Conservation (phyloP, 495 filamentous ascomycete genomes). For the Penicillium herquei region DNA sequence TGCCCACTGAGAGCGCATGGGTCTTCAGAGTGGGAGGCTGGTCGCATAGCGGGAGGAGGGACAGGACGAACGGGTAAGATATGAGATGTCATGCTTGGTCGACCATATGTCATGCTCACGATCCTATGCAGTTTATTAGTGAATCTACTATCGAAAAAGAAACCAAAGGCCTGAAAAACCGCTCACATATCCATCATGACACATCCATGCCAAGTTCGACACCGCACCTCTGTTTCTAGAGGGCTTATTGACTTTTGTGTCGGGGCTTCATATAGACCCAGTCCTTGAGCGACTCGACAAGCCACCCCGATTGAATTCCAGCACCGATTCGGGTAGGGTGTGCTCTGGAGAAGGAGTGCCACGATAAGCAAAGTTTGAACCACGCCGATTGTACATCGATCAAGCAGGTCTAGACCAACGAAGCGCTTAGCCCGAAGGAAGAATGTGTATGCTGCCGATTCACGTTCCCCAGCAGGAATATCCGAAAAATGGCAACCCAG, state of each 20-base stretch:
- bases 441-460: conserved; percentile 37
- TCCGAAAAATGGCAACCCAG: conserved; percentile 46
- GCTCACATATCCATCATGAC: conserved; percentile 48
- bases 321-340: conserved; percentile 43
- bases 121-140: conserved; percentile 26
- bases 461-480: conserved; percentile 34
- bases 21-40: conserved; percentile 11
- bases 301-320: conserved; percentile 50
- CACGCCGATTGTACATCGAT: conserved; percentile 40
- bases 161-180: neutral
- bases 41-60: conserved; percentile 28
- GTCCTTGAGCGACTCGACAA: conserved; percentile 44
- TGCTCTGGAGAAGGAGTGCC: conserved; percentile 44
- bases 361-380: conserved; percentile 47
- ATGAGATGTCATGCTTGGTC: conserved; percentile 45
- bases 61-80: conserved; percentile 29
- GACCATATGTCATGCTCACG: conserved; percentile 49
- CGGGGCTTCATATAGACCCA: conserved; percentile 44
- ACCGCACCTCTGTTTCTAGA: conserved; percentile 41
- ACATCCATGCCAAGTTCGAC: conserved; percentile 50
- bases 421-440: conserved; percentile 46
- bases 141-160: neutral
- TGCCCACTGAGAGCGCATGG: conserved; percentile 24
- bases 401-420: conserved; percentile 44
- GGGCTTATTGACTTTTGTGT: conserved; percentile 21